A percentile compares a stretch with the other conserved stretches of the same genome.
These are phyloP conservation scores for Marchantia polymorpha DNA, from an alignment of 225 moss, liverwort and hornwort genomes.

Conservation along the genomic window DNA sequence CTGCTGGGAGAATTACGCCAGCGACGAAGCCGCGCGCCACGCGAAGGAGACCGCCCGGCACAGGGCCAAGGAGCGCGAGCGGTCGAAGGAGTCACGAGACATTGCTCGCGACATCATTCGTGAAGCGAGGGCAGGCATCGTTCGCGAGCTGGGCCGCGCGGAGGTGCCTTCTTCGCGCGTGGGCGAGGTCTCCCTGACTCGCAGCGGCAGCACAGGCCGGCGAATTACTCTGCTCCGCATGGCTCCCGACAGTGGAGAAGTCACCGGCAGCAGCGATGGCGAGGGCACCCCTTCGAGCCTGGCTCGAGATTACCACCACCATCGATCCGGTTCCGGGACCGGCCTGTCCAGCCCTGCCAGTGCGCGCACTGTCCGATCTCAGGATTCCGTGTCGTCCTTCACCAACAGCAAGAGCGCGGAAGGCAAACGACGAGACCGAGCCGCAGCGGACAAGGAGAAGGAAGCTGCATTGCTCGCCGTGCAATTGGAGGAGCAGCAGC, in stretches of 20 bases:
- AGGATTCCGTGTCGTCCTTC: not conserved
- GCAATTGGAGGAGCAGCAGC: constrained; percentile 22
- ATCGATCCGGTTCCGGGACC: constrained; percentile 22
- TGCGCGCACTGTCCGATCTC: constrained; percentile 18
- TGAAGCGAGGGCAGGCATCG: constrained; percentile 38
- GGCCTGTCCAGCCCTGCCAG: constrained; percentile 23
- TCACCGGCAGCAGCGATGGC: constrained; percentile 30
- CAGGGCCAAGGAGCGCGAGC: constrained; percentile 24
- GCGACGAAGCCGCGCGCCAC: constrained; percentile 21
- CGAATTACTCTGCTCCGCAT: constrained; percentile 20
- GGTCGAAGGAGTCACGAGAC: constrained; percentile 45
- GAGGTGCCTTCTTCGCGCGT: constrained; percentile 17
- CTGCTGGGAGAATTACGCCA: constrained; percentile 26
- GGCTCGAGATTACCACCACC: constrained; percentile 15
- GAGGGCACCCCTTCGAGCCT: constrained; percentile 28
- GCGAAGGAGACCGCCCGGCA: constrained; percentile 14
- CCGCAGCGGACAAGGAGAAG: constrained; percentile 16
- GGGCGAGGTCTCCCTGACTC: constrained; percentile 18
- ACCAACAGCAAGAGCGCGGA: not conserved
- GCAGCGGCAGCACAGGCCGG: constrained; percentile 23
- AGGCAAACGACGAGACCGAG: constrained; percentile 13
- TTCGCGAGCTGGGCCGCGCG: constrained; percentile 21
- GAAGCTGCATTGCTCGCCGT: constrained; percentile 25
- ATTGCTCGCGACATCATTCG: constrained; percentile 55
- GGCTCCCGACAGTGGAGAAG: constrained; percentile 20